These are phyloP conservation scores for Trichoderma sp. DNA, from an alignment of 2,329 filamentous ascomycete genomes.

Conservation along the genomic window DNA sequence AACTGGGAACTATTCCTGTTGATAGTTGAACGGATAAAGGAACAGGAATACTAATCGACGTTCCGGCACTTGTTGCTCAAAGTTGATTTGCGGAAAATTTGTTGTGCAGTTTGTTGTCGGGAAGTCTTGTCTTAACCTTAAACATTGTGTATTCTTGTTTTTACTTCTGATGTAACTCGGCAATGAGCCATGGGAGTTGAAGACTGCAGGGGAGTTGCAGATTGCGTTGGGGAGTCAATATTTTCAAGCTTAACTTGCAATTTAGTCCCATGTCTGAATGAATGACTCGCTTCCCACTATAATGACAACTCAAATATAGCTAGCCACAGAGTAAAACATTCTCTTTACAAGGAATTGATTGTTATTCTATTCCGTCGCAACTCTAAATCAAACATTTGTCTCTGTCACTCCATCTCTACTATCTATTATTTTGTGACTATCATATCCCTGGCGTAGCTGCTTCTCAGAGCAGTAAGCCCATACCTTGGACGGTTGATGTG, in stretches of 20 bases:
- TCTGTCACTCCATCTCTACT: background rate
- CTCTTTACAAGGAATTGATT: background rate
- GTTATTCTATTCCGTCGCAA: background rate
- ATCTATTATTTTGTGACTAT: background rate
- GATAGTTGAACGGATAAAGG: background rate
- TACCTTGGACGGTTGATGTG: background rate
- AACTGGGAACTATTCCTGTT: background rate
- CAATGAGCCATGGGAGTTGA: background rate
- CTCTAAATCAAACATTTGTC: background rate
- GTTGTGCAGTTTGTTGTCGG: background rate
- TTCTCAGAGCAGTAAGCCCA: background rate
- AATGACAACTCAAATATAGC: background rate
- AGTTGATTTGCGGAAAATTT: background rate
- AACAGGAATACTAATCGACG: background rate
- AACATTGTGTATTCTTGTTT: background rate
- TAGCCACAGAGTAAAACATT: background rate
- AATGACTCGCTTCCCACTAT: background rate
- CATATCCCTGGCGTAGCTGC: background rate
- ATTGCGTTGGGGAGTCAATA: background rate
- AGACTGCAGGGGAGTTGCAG: background rate
- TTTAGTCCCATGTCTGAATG: background rate
- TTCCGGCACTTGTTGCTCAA: background rate
- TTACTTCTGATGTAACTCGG: background rate
- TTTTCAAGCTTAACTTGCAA: background rate
- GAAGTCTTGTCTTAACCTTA: background rate